These are phyloP conservation scores for Perkinsus marinus DNA, from an alignment of 169 alveolate genomes.

Conservation along the genomic window DNA sequence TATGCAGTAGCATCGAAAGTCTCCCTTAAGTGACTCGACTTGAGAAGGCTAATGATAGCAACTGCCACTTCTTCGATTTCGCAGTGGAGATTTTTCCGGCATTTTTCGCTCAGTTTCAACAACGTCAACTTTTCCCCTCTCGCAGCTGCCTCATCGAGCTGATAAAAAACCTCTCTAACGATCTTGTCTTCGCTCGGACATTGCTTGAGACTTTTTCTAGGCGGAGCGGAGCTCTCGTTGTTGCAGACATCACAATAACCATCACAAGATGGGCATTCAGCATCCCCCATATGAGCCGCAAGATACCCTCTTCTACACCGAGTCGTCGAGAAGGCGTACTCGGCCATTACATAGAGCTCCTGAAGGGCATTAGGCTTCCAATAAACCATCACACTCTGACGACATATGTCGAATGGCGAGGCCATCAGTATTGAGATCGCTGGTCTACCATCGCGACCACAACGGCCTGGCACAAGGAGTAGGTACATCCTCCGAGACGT, in stretches of 20 bases:
- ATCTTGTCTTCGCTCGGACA: background rate
- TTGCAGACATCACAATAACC: background rate
- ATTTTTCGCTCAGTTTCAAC: background rate
- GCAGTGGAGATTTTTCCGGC: background rate
- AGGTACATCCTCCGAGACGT: background rate
- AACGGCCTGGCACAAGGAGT: background rate
- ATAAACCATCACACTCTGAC: background rate
- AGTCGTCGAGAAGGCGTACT: background rate
- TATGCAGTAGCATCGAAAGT: background rate
- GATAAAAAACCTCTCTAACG: background rate
- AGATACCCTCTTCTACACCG: background rate
- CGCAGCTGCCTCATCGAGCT: background rate
- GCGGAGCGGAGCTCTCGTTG: background rate
- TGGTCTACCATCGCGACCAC: background rate
- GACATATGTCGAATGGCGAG: background rate
- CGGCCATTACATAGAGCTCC: background rate
- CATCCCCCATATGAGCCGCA: background rate
- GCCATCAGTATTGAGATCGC: background rate
- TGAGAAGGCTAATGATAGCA: background rate
- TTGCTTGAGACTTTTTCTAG: background rate
- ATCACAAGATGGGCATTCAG: background rate
- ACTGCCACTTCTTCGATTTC: background rate
- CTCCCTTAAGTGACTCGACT: background rate
- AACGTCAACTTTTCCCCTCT: background rate
- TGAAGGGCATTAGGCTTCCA: background rate